phyloP scores from a whole-genome alignment of 805 yeast species.

The Crinitomyces ghanaensis region DNA sequence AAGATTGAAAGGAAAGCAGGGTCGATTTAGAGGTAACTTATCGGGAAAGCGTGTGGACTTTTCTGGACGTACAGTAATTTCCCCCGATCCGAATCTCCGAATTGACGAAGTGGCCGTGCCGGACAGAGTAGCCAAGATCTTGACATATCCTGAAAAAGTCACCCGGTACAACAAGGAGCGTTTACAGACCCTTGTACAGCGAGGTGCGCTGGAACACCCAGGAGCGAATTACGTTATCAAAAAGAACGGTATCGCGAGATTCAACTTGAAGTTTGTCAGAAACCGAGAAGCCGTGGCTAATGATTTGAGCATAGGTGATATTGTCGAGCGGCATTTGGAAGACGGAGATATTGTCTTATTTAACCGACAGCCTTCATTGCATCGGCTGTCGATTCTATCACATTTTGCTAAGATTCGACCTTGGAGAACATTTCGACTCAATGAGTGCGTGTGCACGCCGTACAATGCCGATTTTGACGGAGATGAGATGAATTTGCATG shows the following conservation, averaged over 20 bases:
- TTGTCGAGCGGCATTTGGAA: slow-evolving; percentile 92
- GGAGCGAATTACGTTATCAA: slow-evolving; percentile 91
- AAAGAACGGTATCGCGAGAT: slow-evolving; percentile 71
- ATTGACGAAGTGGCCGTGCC: slow-evolving; percentile 99
- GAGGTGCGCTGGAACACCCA: slow-evolving; percentile 85
- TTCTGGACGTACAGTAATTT: slow-evolving; percentile 95
- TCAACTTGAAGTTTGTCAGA: slow-evolving; percentile 85
- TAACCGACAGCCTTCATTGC: slow-evolving; percentile 96
- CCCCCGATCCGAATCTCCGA: slow-evolving; percentile 92
- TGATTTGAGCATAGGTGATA: slow-evolving; percentile 72
- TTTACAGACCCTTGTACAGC: slow-evolving; percentile 58
- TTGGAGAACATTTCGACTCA: slow-evolving; percentile 93
- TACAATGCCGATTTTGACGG: slow-evolving; percentile 99
- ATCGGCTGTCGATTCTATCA: slow-evolving; percentile 83
- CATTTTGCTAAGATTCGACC: slow-evolving; percentile 96
- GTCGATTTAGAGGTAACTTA: slow-evolving; percentile 94
- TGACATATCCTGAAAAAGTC: slow-evolving; percentile 92
- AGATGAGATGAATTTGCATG: slow-evolving; percentile 98
- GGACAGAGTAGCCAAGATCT: slow-evolving; percentile 86
- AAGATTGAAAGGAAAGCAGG: slow-evolving; percentile 95
- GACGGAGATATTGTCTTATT: slow-evolving; percentile 94
- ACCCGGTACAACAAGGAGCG: slow-evolving; percentile 77
- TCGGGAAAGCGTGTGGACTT: slow-evolving; percentile 99
- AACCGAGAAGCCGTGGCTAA: slow-evolving; percentile 65
- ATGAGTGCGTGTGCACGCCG: slow-evolving; percentile 98